These are phyloP conservation scores for Clarireedia homoeocarpa DNA, from an alignment of 2,329 filamentous ascomycete genomes.

Conservation along the genomic window DNA sequence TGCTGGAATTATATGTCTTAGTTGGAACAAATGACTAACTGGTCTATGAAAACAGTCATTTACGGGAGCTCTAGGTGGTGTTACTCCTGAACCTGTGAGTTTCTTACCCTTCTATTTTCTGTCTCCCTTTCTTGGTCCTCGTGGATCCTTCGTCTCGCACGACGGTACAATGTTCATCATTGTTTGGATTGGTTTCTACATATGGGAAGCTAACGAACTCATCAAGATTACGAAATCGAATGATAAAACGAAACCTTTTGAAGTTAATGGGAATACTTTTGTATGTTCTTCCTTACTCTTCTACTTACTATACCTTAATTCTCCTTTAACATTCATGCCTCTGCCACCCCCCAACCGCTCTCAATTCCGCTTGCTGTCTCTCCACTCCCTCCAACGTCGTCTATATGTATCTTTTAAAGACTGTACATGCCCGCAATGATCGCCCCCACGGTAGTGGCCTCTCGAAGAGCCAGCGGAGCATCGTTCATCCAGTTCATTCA, in stretches of 20 bases:
- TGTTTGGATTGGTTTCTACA: neutral
- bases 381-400: too few species aligned
- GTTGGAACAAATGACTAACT: neutral
- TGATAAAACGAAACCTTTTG: slow-evolving; percentile 2
- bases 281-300: neutral
- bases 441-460: too few species aligned
- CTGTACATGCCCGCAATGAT: too few species aligned
- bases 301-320: neutral
- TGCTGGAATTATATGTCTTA: neutral
- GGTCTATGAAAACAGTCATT: neutral
- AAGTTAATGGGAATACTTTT: slow-evolving; percentile 1
- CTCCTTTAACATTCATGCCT: neutral
- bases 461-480: too few species aligned
- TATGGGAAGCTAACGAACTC: neutral
- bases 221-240: slow-evolving; percentile 2
- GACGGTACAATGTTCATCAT: neutral
- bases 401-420: too few species aligned
- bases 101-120: neutral
- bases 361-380: too few species aligned
- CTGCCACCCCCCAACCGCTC: too few species aligned
- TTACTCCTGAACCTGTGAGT: slow-evolving; percentile 3
- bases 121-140: neutral
- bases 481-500: too few species aligned
- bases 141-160: neutral
- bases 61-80: slow-evolving; percentile 1